Evolutionary conservation across 2,329 filamentous ascomycete species (phyloP), one percentile per base, ranked within the genome.

Genomic region (Apiospora rasikravindrae): DNA sequence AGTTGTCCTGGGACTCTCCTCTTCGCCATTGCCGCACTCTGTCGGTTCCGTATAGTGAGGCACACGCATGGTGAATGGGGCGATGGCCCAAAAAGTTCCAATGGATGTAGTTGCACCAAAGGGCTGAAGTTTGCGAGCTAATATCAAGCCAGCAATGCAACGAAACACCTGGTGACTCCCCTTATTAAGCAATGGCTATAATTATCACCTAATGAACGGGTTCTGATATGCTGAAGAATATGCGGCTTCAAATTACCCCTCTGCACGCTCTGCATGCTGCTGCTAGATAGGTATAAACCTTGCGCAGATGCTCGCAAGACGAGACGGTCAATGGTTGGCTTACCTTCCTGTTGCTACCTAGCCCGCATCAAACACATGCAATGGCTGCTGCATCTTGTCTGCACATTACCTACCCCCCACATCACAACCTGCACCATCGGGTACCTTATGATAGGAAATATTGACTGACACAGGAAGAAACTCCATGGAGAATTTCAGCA

Each of bases 331-430:
- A 10, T 61, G 33, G 29, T 11, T 40, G 33, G 29, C 33, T 22
- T 13, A 64, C 57, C 57, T 64, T 64, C 57, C 29, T n/a, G 57
- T 64, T 64, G 57, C 57, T 14, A 64, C 33, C 33, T 64, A 64
- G 57, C 33, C 33, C n/a, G 57, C 29, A 40, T 40, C 57, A n/a
- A 13, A 40, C 10, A 37, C 26, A 37, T 61, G 53, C 53, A 61
- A 42, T 26, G 51, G 24, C 51, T 53, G n/a, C 13, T 29, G 16
- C 26, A 57, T 57, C 26, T 3, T 57, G 6, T 42, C 11, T 14
- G 40, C 40, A 53, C 24, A 11, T 47, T 49, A 49, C 45, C n/a
- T 49, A n/a, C 45, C 45, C 45, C 45, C 19, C 1, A 47, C 45
- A 49, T 49, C 22, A 22, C 45, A n/a, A n/a, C 19, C 45, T 29